These are phyloP conservation scores for Phyllosticta citrichinensis DNA, from an alignment of 2,329 filamentous ascomycete genomes.

Conservation along the genomic window DNA sequence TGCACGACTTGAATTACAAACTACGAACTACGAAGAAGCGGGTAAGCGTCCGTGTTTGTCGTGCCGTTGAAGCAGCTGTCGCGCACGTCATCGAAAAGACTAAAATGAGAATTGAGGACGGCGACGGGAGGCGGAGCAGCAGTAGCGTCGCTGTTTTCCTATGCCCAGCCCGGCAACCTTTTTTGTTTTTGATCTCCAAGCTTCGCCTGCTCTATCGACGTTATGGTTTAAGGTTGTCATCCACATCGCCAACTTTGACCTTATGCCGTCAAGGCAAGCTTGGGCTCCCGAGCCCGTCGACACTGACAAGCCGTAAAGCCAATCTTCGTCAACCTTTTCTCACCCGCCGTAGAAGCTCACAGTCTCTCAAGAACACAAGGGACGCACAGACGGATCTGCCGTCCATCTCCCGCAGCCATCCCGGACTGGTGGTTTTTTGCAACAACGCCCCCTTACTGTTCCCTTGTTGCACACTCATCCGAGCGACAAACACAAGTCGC, in stretches of 20 bases:
- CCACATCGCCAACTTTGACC: not conserved
- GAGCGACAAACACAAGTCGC: not conserved
- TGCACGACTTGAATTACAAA: not conserved
- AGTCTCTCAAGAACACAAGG: not conserved
- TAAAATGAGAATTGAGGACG: not conserved
- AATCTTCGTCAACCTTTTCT: not conserved
- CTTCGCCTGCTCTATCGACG: not conserved
- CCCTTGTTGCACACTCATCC: not conserved
- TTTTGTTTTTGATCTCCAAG: not conserved
- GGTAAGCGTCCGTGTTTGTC: not conserved
- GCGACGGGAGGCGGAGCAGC: not conserved
- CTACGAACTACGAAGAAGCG: not conserved
- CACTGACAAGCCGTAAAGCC: not conserved
- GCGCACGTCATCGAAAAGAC: not conserved
- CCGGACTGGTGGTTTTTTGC: not conserved
- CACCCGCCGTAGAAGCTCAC: not conserved
- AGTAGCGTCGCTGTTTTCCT: not conserved
- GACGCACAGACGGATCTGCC: not conserved
- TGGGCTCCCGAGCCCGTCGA: not conserved
- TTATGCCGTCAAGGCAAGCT: not conserved
- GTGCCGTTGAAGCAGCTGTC: not conserved
- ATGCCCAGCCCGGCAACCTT: not conserved
- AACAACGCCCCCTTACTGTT: conserved; percentile 20
- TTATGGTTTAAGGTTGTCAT: not conserved
- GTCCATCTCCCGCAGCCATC: not conserved